Evolutionary conservation across 305 asterid genomes (phyloP), one percentile per base, ranked within the genome.

Genomic region (Solanum chacoense): DNA sequence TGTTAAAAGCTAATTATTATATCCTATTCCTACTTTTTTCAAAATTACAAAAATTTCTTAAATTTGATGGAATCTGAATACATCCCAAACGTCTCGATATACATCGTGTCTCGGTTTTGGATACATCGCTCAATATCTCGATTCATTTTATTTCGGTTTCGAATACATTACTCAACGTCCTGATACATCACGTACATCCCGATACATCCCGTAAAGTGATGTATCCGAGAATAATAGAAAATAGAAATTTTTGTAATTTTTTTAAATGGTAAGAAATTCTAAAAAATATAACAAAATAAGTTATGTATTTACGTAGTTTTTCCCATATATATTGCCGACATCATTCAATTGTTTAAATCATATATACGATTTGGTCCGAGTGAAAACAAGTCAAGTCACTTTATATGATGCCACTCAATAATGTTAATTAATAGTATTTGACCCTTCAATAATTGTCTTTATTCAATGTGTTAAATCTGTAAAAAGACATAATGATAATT

Each of bases 81-180:
- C 1, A 55, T 18, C 0, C 2, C 67, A 20, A 55, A 20, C 2
- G 11, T 55, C 8, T 1, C 0, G 4, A 55, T 55, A 55, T 20
- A 20, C 0, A 0, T 45, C 1, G 24, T 24, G 2, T 18, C 10
- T 1, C 5, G 1, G 1, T 20, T 55, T 18, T 0, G 1, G 11
- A 55, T 55, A 55, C 9, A 55, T 55, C 24, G 3, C 67, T 7
- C 1, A 55, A 55, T 3, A 1, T 1, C 4, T 1, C 1, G 2
- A 55, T 18, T 18, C 4, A 20, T 55, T 18, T 2, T 2, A 0
- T 55, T 3, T 55, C 2, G 1, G 4, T 1, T 20, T 55, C 10
- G 0, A 0, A 1, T 20, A 55, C 2, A 55, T 55, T 20, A 55
- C 1, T 55, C 5, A 55, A 3, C 24, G 67, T 55, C 24, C 5